Base-by-base conservation (phyloP, 371 early-diverging fungal genomes). In the Apophysomyces elegans region DNA sequence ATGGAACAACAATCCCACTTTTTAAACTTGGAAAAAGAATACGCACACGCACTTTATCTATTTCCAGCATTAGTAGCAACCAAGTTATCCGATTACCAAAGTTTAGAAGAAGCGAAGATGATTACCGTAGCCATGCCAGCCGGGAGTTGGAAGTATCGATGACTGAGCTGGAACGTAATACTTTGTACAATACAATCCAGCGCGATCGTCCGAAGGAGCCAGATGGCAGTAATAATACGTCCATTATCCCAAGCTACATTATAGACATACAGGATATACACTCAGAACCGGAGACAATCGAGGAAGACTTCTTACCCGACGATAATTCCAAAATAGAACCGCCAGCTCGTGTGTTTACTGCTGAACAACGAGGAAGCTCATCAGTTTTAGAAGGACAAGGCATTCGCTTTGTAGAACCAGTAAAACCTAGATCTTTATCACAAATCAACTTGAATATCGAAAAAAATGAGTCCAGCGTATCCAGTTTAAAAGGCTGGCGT, bases 1-100 rank as follows among this genome's bases (percentile, higher is more conserved):
- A 95, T 66, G 96, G 96, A 8, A 81, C 89, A n/a, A 91, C 94
- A 0, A 88, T 93, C 3, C 91, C 93, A 7, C 62, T 95, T 32
- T 86, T 91, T 26, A 84, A 90, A 41, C 75, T 90, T 12, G 83
- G 83, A 4, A 79, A 77, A 47, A 64, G 76, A 18, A 76, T 79
- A 9, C 65, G 73, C 7, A 76, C 78, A 5, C 65, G 83, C n/a
- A 78, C 80, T 0, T 41, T 82, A 1, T 79, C 83, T 4, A 71
- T 77, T 26, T 58, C 78, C 5, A 78, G 79, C 58, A 67, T 67
- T 2, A 64, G 67, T 39, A 74, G 73, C 44, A 75, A 66, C 38
- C 71, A 62, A 50, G 64, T 70, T 14, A 46, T 61, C 26, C 59
- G 67, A 14, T 18, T 74, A 32, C 76, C 74, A 11, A 72, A 66